These are phyloP conservation scores for Lachnellula subtilissima DNA, from an alignment of 2,329 filamentous ascomycete genomes.

Conservation along the genomic window DNA sequence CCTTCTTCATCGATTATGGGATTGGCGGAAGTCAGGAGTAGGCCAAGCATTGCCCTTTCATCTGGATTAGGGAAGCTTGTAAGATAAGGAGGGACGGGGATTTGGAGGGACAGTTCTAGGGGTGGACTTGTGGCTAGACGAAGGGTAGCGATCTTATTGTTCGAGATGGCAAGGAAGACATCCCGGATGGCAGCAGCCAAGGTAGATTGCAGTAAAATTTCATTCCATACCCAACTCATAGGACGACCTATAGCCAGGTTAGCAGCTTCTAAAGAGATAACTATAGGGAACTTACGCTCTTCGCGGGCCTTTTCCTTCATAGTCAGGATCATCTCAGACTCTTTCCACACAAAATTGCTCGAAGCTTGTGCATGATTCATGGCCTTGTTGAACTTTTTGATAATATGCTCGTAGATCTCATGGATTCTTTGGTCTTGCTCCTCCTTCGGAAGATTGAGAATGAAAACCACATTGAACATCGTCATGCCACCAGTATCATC, in stretches of 20 bases:
- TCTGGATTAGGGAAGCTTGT: slow-evolving; percentile 64
- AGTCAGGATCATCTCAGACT: slow-evolving; percentile 75
- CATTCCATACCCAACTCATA: slow-evolving; percentile 63
- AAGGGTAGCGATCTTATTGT: slow-evolving; percentile 80
- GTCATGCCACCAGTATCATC: slow-evolving; percentile 54
- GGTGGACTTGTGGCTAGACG: slow-evolving; percentile 60
- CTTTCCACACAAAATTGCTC: slow-evolving; percentile 85
- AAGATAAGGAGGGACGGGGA: slow-evolving; percentile 63
- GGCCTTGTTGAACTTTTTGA: slow-evolving; percentile 87
- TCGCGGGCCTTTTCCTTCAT: slow-evolving; percentile 80
- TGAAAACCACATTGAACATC: slow-evolving; percentile 98
- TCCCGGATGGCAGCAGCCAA: slow-evolving; percentile 79
- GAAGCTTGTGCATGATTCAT: slow-evolving; percentile 90
- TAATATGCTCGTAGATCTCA: slow-evolving; percentile 83
- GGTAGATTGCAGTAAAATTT: slow-evolving; percentile 67
- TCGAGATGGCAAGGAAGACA: slow-evolving; percentile 74
- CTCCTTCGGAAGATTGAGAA: slow-evolving; percentile 72
- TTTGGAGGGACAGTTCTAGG: slow-evolving; percentile 59
- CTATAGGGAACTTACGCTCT: slow-evolving; percentile 37
- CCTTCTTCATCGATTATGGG: slow-evolving; percentile 66
- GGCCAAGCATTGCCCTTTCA: slow-evolving; percentile 64
- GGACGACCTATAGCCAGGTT: slow-evolving; percentile 30
- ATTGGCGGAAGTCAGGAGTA: slow-evolving; percentile 86
- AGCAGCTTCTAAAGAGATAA: slow-evolving; percentile 1
- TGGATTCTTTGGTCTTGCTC: slow-evolving; percentile 70